Evolutionary conservation across 805 yeast species (phyloP).

Genomic region (Saccharomyces kudriavzevii): DNA sequence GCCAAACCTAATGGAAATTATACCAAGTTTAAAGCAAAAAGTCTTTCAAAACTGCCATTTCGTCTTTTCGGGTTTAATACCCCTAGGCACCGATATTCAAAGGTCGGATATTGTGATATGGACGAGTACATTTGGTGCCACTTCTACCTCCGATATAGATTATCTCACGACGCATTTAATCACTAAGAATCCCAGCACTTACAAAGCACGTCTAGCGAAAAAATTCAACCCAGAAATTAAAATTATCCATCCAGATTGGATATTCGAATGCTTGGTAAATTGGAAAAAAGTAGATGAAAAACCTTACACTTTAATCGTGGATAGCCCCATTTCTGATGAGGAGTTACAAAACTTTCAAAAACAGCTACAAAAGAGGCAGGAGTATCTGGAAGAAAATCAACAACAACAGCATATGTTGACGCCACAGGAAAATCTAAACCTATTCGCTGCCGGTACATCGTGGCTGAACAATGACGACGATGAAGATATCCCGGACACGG

Average conservation of each 20-base stretch:
- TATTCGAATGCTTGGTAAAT: constrained; percentile 70
- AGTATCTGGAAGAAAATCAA: constrained; percentile 9
- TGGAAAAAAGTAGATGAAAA: constrained; percentile 68
- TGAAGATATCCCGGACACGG: constrained; percentile 20
- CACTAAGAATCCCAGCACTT: constrained; percentile 71
- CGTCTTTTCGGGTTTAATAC: constrained; percentile 83
- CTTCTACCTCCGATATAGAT: constrained; percentile 61
- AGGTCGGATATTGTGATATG: constrained; percentile 83
- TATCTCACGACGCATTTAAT: constrained; percentile 81
- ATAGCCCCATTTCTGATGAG: constrained; percentile 38
- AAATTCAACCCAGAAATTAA: constrained; percentile 52
- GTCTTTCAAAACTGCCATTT: constrained; percentile 65
- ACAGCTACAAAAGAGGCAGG: constrained; percentile 29
- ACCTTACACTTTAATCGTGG: constrained; percentile 48
- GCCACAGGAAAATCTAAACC: constrained; percentile 10
- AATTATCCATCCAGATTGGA: constrained; percentile 89
- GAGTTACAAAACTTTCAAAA: constrained; percentile 31
- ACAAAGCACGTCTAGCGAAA: constrained; percentile 75
- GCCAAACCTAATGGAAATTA: constrained; percentile 25
- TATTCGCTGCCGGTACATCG: constrained; percentile 26
- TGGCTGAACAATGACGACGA: constrained; percentile 30
- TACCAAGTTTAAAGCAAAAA: constrained; percentile 63
- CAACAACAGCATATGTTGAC: constrained; percentile 10
- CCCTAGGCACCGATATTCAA: constrained; percentile 65
- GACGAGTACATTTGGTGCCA: constrained; percentile 89